Evolutionary conservation across 805 yeast species (phyloP).

Genomic region (Myxozyma melibiosi): DNA sequence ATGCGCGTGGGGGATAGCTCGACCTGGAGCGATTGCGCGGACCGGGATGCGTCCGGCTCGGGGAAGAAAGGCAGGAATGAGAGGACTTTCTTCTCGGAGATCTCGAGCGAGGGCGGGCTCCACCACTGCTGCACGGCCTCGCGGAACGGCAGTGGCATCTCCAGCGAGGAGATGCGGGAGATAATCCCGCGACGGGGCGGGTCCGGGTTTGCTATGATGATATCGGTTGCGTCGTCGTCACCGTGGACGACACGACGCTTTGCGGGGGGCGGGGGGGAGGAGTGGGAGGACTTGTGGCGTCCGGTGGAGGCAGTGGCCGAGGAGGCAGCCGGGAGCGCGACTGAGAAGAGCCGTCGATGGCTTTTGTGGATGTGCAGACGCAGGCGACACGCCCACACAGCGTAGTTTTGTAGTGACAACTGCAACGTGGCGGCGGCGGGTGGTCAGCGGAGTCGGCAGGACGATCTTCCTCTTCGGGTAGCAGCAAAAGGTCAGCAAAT

Average conservation of each 20-base stretch:
- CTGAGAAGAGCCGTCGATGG: slow-evolving; percentile 1
- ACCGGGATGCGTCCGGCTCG: slow-evolving; percentile 35
- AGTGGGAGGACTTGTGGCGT: slow-evolving; percentile 6
- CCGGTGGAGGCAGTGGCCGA: not conserved
- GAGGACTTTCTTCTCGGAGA: slow-evolving; percentile 55
- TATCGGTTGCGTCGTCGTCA: slow-evolving; percentile 13
- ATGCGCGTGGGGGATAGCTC: slow-evolving; percentile 52
- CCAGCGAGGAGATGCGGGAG: slow-evolving; percentile 17
- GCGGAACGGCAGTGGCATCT: slow-evolving; percentile 43
- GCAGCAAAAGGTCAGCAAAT: slow-evolving; percentile 2
- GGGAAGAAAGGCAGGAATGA: slow-evolving; percentile 56
- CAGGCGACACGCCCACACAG: slow-evolving; percentile 1
- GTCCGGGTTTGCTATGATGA: slow-evolving; percentile 2
- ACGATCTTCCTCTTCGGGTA: too few relatives aligned
- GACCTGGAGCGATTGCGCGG: slow-evolving; percentile 52
- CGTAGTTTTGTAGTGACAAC: not conserved
- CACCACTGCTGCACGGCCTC: slow-evolving; percentile 52
- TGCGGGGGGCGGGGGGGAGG: not conserved
- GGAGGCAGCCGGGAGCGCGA: not conserved
- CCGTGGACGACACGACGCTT: slow-evolving; percentile 5
- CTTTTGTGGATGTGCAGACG: not conserved
- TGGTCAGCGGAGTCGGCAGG: not conserved
- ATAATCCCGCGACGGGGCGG: slow-evolving; percentile 22
- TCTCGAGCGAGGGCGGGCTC: slow-evolving; percentile 41
- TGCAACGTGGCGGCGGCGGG: not conserved